Evolutionary conservation across 345 rosid species (phyloP).

Genomic region (Lepidium didymum): DNA sequence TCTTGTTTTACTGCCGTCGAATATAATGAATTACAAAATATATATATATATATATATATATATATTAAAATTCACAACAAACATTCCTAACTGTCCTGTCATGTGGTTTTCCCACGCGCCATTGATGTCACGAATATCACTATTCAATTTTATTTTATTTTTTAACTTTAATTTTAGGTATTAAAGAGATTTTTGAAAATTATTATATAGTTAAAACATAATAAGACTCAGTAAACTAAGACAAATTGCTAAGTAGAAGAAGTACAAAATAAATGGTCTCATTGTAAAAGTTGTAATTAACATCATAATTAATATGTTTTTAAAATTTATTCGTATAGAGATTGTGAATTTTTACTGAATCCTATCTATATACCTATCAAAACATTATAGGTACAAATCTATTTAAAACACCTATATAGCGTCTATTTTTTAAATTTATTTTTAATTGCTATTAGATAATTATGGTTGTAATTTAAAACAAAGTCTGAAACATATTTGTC

Average conservation of each 20-base stretch:
- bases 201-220: neutral
- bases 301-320: too few relatives aligned
- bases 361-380: neutral
- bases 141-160: neutral
- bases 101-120: constrained; percentile 16
- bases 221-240: neutral
- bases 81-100: neutral
- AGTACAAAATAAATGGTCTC: neutral
- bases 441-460: too few relatives aligned
- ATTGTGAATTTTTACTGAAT: neutral
- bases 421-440: too few relatives aligned
- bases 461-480: too few relatives aligned
- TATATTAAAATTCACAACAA: neutral
- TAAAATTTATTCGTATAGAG: neutral
- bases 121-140: neutral
- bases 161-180: neutral
- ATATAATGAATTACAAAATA: too few relatives aligned
- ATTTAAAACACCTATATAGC: too few relatives aligned
- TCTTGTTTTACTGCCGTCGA: constrained; percentile 2
- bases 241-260: neutral
- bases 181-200: neutral
- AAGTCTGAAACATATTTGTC: too few relatives aligned
- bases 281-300: neutral
- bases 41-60: too few relatives aligned
- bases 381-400: neutral